These are phyloP conservation scores for Epichloe uncinata DNA, from an alignment of 2,329 filamentous ascomycete species.

Conservation along the genomic window DNA sequence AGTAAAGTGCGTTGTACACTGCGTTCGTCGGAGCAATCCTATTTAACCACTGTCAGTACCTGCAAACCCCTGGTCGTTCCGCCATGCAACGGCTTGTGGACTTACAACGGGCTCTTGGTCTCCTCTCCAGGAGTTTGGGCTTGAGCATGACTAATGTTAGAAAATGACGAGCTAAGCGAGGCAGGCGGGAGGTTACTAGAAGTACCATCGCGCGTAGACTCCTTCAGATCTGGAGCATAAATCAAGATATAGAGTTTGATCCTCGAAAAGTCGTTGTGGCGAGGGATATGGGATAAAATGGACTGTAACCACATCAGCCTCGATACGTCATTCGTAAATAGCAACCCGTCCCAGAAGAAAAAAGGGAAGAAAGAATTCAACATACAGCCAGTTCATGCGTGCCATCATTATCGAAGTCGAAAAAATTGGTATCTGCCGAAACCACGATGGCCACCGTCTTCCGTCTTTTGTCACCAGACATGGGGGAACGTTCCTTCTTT, in stretches of 20 bases:
- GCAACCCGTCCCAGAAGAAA: too few species aligned
- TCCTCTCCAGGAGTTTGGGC: constrained; percentile 55
- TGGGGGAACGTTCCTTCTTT: constrained; percentile 33
- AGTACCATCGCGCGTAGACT: constrained; percentile 39
- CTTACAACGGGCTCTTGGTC: constrained; percentile 42
- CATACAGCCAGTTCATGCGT: constrained; percentile 73
- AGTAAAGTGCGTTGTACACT: constrained; percentile 67
- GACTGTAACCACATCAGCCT: constrained; percentile 36
- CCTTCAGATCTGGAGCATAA: constrained; percentile 70
- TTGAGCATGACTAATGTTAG: constrained; percentile 68
- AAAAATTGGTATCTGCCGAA: constrained; percentile 56
- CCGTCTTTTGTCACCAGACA: constrained; percentile 35
- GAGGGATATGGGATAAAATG: constrained; percentile 78
- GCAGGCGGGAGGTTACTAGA: constrained; percentile 43
- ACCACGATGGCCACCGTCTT: constrained; percentile 83
- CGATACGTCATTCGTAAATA: neutral
- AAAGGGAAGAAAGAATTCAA: constrained; percentile 7
- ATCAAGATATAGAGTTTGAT: constrained; percentile 79
- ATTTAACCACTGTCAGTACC: neutral
- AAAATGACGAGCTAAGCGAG: constrained; percentile 71
- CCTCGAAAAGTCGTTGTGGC: constrained; percentile 57
- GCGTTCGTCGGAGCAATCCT: constrained; percentile 29
- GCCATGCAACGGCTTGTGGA: constrained; percentile 5
- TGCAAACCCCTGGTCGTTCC: neutral
- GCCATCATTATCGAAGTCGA: constrained; percentile 44